A percentile compares a stretch with the other conserved stretches of the same genome.
Evolutionary conservation across 1,284 basidiomycete genomes (phyloP).

Genomic region (Grifola frondosa): DNA sequence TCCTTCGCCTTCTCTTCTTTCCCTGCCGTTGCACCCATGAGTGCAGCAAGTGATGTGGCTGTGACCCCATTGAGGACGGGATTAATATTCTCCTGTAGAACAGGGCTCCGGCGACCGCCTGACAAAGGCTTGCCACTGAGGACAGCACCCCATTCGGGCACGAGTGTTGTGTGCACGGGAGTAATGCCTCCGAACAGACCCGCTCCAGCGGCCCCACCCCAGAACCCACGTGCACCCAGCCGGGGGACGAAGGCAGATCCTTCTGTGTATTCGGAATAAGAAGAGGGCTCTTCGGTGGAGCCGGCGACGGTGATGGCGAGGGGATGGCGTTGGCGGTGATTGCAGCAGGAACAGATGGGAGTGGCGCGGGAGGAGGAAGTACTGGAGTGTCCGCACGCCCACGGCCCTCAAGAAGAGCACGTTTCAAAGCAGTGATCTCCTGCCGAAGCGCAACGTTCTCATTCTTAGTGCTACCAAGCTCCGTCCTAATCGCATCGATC

Average conservation of each 20-base stretch:
- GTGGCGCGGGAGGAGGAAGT: slow-evolving; percentile 48
- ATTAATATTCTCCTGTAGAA: slow-evolving; percentile 81
- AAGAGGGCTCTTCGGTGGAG: slow-evolving; percentile 36
- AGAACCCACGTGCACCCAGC: slow-evolving; percentile 56
- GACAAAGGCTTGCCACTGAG: slow-evolving; percentile 36
- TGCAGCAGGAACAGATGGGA: slow-evolving; percentile 34
- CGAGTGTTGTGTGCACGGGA: slow-evolving; percentile 81
- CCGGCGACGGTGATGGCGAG: slow-evolving; percentile 26
- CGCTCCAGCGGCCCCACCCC: slow-evolving; percentile 62
- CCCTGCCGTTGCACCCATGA: slow-evolving; percentile 10
- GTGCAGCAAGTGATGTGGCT: slow-evolving; percentile 14
- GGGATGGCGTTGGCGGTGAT: slow-evolving; percentile 19
- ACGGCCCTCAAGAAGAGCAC: slow-evolving; percentile 66
- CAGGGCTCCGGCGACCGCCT: slow-evolving; percentile 24
- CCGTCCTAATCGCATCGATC: slow-evolving; percentile 84
- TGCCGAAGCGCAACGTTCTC: slow-evolving; percentile 87
- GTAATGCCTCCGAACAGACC: slow-evolving; percentile 67
- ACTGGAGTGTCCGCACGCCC: slow-evolving; percentile 35
- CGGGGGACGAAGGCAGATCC: slow-evolving; percentile 72
- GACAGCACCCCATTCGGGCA: slow-evolving; percentile 52
- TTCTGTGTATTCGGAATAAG: slow-evolving; percentile 80
- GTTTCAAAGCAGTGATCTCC: slow-evolving; percentile 84
- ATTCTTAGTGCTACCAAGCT: slow-evolving; percentile 75
- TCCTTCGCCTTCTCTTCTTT: slow-evolving; percentile 25
- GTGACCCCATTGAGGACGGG: slow-evolving; percentile 57